Evolutionary conservation across 768 basidiomycete genomes (phyloP).

Genomic region (Podaxis rugospora): DNA sequence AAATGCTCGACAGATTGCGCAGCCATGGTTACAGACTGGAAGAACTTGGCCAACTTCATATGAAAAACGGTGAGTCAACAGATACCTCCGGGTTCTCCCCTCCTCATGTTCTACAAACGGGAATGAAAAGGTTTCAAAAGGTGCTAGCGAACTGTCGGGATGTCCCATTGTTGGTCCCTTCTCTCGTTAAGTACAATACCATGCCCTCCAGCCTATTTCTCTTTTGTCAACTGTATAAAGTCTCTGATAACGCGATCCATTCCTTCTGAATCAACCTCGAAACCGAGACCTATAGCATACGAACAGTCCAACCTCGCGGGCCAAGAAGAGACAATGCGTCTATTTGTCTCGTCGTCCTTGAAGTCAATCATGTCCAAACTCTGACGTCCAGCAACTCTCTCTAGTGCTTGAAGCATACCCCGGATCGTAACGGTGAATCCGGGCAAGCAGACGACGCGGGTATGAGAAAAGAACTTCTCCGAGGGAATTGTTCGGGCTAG

Average conservation of each 20-base stretch:
- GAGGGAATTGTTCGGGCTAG: slow-evolving; percentile 42
- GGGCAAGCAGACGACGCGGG: slow-evolving; percentile 53
- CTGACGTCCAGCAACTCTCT: slow-evolving; percentile 43
- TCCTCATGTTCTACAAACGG: neutral
- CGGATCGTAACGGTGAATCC: slow-evolving; percentile 55
- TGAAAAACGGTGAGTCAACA: neutral
- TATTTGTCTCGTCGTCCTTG: slow-evolving; percentile 37
- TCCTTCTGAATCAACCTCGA: slow-evolving; percentile 38
- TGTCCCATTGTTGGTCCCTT: neutral
- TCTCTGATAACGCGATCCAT: slow-evolving; percentile 25
- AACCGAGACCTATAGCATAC: slow-evolving; percentile 38
- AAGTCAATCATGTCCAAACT: slow-evolving; percentile 43
- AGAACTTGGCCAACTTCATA: neutral
- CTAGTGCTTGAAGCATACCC: slow-evolving; percentile 49
- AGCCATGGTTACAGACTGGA: neutral
- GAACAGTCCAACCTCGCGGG: slow-evolving; percentile 41
- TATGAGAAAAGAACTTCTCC: slow-evolving; percentile 34
- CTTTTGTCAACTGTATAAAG: neutral
- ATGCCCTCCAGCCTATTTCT: neutral
- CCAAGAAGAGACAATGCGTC: slow-evolving; percentile 44
- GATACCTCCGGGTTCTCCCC: neutral
- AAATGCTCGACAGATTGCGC: too few relatives aligned
- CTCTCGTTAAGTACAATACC: neutral
- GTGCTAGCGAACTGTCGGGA: neutral
- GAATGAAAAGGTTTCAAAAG: neutral